These are phyloP conservation scores for Tetracladium maxilliforme DNA, from an alignment of 2,329 filamentous ascomycete genomes.

Conservation along the genomic window DNA sequence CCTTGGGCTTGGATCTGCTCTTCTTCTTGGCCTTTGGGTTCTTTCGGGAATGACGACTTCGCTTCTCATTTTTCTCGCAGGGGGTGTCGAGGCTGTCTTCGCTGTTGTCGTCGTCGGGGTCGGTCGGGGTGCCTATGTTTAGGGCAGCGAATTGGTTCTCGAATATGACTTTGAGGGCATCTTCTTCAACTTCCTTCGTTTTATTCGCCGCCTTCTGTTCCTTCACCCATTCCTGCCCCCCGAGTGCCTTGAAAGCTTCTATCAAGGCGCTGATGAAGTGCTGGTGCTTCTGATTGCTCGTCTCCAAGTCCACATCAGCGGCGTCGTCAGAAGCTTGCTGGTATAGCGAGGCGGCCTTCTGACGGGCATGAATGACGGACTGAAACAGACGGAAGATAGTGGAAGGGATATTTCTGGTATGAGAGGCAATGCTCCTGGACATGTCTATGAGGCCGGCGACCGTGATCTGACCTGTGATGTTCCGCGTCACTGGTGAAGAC, in stretches of 20 bases:
- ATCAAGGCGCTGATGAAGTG: conserved; percentile 25
- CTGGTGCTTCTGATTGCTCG: conserved; percentile 23
- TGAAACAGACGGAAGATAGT: conserved; percentile 19
- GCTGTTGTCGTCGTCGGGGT: conserved; percentile 7
- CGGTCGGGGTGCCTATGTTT: conserved; percentile 6
- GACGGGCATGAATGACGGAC: conserved; percentile 20
- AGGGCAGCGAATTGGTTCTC: conserved; percentile 13
- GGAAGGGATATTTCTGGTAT: conserved; percentile 16
- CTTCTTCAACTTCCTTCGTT: conserved; percentile 5
- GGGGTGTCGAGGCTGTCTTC: conserved; percentile 4
- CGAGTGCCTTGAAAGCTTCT: conserved; percentile 18
- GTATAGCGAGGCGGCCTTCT: conserved; percentile 13
- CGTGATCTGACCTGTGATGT: conserved; percentile 21
- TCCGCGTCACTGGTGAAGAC: conserved; percentile 12
- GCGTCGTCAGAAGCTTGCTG: conserved; percentile 13
- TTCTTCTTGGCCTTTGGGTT: conserved; percentile 10
- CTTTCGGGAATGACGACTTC: conserved; percentile 5
- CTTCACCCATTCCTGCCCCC: conserved; percentile 13
- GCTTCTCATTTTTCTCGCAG: conserved; percentile 6
- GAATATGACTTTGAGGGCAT: conserved; percentile 12
- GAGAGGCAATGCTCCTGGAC: conserved; percentile 21
- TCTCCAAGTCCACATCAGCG: conserved; percentile 14
- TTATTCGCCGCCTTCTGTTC: conserved; percentile 3
- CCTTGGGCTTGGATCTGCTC: conserved; percentile 13
- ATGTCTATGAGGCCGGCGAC: conserved; percentile 20